Conservation (phyloP, 495 filamentous ascomycete genomes). For the Penicillium maclennaniae region DNA sequence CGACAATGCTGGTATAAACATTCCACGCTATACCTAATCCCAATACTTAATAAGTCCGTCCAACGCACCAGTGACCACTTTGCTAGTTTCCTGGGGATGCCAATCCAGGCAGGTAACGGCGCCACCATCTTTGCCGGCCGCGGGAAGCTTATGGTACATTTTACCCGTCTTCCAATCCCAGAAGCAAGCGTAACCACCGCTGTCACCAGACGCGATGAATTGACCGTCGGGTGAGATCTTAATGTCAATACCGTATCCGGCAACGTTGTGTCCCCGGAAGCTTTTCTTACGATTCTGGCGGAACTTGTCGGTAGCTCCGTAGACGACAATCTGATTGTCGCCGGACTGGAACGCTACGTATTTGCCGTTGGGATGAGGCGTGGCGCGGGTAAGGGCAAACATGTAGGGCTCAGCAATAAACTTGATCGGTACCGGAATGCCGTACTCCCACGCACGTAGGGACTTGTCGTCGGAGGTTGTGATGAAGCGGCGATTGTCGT, state of each 20-base stretch:
- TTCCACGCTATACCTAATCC: slow-evolving; percentile 57
- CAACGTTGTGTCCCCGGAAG: slow-evolving; percentile 92
- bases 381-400: slow-evolving; percentile 81
- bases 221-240: slow-evolving; percentile 86
- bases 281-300: slow-evolving; percentile 95
- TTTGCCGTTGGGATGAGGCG: slow-evolving; percentile 82
- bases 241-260: slow-evolving; percentile 88
- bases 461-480: slow-evolving; percentile 96
- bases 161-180: slow-evolving; percentile 99
- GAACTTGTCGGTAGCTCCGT: slow-evolving; percentile 90
- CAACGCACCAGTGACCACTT: slow-evolving; percentile 85
- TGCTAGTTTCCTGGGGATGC: slow-evolving; percentile 93
- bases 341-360: slow-evolving; percentile 87
- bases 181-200: slow-evolving; percentile 83
- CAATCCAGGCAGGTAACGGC: slow-evolving; percentile 80
- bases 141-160: slow-evolving; percentile 93
- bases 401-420: slow-evolving; percentile 95
- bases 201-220: slow-evolving; percentile 80
- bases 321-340: slow-evolving; percentile 96
- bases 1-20: slow-evolving; percentile 8
- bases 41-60: slow-evolving; percentile 90
- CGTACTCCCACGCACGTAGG: slow-evolving; percentile 94
- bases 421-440: slow-evolving; percentile 87
- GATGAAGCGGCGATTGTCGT: slow-evolving; percentile 93
- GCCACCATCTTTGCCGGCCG: slow-evolving; percentile 56